Conservation (phyloP, 2,329 filamentous ascomycete genomes). For the Aspergillus piperis region DNA sequence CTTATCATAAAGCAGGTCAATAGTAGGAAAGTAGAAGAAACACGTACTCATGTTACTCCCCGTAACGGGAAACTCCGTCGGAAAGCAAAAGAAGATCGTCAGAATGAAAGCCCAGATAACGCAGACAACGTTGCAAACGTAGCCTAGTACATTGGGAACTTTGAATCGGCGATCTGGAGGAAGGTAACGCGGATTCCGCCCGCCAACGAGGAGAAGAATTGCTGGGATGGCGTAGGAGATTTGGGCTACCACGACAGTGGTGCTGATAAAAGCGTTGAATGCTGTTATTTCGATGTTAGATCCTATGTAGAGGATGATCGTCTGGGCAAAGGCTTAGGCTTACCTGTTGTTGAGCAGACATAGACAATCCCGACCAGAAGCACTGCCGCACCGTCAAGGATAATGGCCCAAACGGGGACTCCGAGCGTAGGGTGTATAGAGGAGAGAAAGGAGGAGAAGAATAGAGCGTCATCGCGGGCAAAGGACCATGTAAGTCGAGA, state of each 20-base stretch:
- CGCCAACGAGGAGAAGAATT: slow-evolving; percentile 19
- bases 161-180: slow-evolving; percentile 18
- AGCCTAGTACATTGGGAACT: slow-evolving; percentile 18
- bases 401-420: slow-evolving; percentile 20
- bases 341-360: slow-evolving; percentile 25
- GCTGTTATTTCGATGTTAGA: slow-evolving; percentile 10
- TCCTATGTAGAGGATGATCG: no score
- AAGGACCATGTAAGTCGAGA: slow-evolving; percentile 38
- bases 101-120: slow-evolving; percentile 23
- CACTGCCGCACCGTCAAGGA: slow-evolving; percentile 19
- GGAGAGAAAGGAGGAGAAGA: slow-evolving; percentile 25
- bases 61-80: slow-evolving; percentile 19
- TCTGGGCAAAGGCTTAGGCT: no score
- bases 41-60: slow-evolving; percentile 27
- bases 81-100: slow-evolving; percentile 26
- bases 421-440: slow-evolving; percentile 15
- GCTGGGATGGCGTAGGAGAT: slow-evolving; percentile 27
- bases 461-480: slow-evolving; percentile 35
- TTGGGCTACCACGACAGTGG: slow-evolving; percentile 26
- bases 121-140: slow-evolving; percentile 16
- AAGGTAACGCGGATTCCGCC: slow-evolving; percentile 17
- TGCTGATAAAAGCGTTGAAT: slow-evolving; percentile 28
- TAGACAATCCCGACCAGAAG: slow-evolving; percentile 26
- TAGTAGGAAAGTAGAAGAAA: not conserved
- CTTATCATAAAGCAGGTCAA: not conserved